Evolutionary conservation across 495 filamentous ascomycete genomes (phyloP).

Genomic region (Tuber microsphaerosporum): DNA sequence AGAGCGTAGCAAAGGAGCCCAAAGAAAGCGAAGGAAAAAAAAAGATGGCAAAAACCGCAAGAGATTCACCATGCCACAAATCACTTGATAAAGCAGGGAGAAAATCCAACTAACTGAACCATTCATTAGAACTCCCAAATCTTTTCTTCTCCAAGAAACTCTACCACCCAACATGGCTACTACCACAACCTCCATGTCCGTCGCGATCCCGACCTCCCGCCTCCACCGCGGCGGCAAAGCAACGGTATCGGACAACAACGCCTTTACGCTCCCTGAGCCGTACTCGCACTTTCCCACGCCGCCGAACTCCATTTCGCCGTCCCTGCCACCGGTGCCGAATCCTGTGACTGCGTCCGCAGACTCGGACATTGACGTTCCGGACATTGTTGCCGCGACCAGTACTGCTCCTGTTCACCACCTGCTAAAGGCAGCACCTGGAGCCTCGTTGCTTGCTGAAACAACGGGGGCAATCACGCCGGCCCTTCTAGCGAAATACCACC

Average conservation of each 20-base stretch:
- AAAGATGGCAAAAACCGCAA: not conserved
- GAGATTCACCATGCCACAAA: not conserved
- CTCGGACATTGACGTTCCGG: slow-evolving; percentile 70
- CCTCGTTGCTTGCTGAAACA: slow-evolving; percentile 52
- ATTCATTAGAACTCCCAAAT: not conserved
- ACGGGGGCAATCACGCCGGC: slow-evolving; percentile 74
- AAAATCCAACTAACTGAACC: not conserved
- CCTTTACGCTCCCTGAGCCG: slow-evolving; percentile 33
- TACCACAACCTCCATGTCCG: slow-evolving; percentile 28
- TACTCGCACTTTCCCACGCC: slow-evolving; percentile 71
- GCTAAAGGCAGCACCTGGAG: slow-evolving; percentile 46
- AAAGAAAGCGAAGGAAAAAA: not conserved
- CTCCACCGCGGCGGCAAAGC: slow-evolving; percentile 36
- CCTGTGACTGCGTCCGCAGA: slow-evolving; percentile 49
- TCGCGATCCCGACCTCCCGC: slow-evolving; percentile 34
- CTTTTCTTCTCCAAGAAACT: not conserved
- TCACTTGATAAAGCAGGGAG: not conserved
- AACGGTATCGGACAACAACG: slow-evolving; percentile 36
- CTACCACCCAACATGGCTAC: slow-evolving; percentile 25
- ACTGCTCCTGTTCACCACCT: slow-evolving; percentile 43
- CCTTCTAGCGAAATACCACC: slow-evolving; percentile 83
- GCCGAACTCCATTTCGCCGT: slow-evolving; percentile 91
- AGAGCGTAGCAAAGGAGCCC: not conserved
- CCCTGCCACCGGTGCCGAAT: slow-evolving; percentile 63
- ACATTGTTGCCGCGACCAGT: slow-evolving; percentile 58